phyloP scores from a whole-genome alignment of 192 early-diverging fungal species.

The Helicostylum pulchrum region DNA sequence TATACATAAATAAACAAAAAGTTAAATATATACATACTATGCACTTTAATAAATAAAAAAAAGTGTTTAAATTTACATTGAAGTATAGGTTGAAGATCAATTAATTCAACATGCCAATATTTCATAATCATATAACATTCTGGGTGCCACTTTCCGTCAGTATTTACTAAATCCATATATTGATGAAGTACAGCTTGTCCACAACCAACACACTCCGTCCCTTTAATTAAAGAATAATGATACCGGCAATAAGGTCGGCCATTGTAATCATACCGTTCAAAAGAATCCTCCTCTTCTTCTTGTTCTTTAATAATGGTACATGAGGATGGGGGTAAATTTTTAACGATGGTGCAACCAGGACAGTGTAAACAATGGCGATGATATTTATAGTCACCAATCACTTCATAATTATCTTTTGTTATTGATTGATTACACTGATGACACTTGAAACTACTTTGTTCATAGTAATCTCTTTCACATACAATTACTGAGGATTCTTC shows the following conservation, averaged over 20 bases:
- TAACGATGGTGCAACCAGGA: conserved; percentile 31
- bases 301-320: conserved; percentile 41
- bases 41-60: background rate
- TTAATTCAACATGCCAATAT: conserved; percentile 14
- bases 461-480: conserved; percentile 70
- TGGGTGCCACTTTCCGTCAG: conserved; percentile 72
- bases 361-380: conserved; percentile 87
- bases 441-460: conserved; percentile 60
- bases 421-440: conserved; percentile 70
- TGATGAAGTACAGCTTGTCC: conserved; percentile 74
- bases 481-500: conserved; percentile 8
- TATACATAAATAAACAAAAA: conserved; percentile 8
- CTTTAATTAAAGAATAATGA: conserved; percentile 76
- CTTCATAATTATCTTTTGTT: conserved; percentile 67
- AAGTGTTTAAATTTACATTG: background rate
- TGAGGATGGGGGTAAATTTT: conserved; percentile 1
- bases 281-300: conserved; percentile 11
- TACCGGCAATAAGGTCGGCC: conserved; percentile 75
- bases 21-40: background rate
- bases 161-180: conserved; percentile 63
- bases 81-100: conserved; percentile 8
- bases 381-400: conserved; percentile 72
- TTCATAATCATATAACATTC: conserved; percentile 91
- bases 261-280: conserved; percentile 76
- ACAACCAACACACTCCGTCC: conserved; percentile 79